phyloP scores from a whole-genome alignment of 2,329 filamentous ascomycete species.

The Epichloe festucae region DNA sequence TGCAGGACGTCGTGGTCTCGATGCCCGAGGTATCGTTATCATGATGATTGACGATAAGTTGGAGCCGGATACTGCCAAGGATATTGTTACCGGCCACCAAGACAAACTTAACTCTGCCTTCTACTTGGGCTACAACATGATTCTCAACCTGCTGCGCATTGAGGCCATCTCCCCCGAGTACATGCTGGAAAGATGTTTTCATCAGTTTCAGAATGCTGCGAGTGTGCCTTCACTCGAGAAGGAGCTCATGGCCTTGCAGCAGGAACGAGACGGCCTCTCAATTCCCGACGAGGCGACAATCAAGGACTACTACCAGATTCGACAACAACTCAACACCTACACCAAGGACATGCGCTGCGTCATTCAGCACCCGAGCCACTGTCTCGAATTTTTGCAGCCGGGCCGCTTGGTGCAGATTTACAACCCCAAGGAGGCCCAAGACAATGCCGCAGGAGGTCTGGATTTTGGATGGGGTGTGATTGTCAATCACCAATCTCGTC shows the following conservation, averaged over 20 bases:
- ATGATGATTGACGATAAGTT: slow-evolving; percentile 99
- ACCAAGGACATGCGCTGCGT: slow-evolving; percentile 82
- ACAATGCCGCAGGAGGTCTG: slow-evolving; percentile 21
- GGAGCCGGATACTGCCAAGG: slow-evolving; percentile 85
- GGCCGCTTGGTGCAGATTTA: slow-evolving; percentile 85
- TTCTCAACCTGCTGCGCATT: slow-evolving; percentile 90
- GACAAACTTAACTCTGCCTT: slow-evolving; percentile 97
- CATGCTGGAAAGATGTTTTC: slow-evolving; percentile 98
- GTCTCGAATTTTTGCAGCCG: slow-evolving; percentile 68
- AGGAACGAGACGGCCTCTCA: slow-evolving; percentile 55
- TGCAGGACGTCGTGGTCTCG: slow-evolving; percentile 89
- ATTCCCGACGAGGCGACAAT: slow-evolving; percentile 82
- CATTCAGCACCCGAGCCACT: slow-evolving; percentile 84
- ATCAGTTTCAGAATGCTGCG: slow-evolving; percentile 92
- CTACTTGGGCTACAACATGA: slow-evolving; percentile 98
- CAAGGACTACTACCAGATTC: slow-evolving; percentile 85
- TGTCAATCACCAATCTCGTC: slow-evolving; percentile 57
- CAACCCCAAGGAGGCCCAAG: slow-evolving; percentile 41
- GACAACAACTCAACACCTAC: slow-evolving; percentile 72
- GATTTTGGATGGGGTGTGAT: slow-evolving; percentile 96
- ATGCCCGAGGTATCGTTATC: slow-evolving; percentile 96
- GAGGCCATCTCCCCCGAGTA: slow-evolving; percentile 95
- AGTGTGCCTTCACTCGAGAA: slow-evolving; percentile 75
- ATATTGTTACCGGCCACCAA: slow-evolving; percentile 91
- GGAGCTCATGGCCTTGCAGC: slow-evolving; percentile 66